Evolutionary conservation across 352 stramenopile genomes (phyloP), one percentile per base, ranked within the genome.

Genomic region (Pythium biforme): DNA sequence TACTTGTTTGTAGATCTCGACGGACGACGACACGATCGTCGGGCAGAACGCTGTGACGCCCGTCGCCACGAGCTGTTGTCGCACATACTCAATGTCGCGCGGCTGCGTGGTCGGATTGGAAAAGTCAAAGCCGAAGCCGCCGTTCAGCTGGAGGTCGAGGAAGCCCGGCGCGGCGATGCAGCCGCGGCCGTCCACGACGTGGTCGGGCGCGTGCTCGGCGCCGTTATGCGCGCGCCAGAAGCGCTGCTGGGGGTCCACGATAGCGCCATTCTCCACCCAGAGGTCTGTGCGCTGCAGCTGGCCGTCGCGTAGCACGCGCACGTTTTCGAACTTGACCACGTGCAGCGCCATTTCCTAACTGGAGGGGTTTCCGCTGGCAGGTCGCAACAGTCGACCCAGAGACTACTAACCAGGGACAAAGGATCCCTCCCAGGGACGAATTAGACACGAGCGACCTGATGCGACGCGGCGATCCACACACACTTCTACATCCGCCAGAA

Each of bases 81-180:
- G 63, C n/a, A 90, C 77, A 12, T 75, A 63, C 41, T 77, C 56
- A 39, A 92, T 74, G 31, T 85, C 61, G 46, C 75, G 56, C 20
- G 63, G 34, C 19, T 71, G 70, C 23, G 85, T 74, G n/a, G 52
- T 58, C 15, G 75, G 71, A 59, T 77, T 79, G 9, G 86, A 94
- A 66, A 97, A 97, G 65, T 97, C 89, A 27, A 88, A 66, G 15
- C 90, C 89, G 64, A 85, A 97, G 26, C 77, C 86, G 52, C 90
- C 90, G 61, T 97, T 97, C 49, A 96, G 72, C 74, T 97, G 90
- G 26, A 96, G 46, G 66, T 97, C 90, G 49, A 97, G 88, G 64
- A 95, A 96, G 33, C 90, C 90, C 11, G 89, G 86, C 10, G 83
- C 83, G 11, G 90, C 59, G 52, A 97, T 89, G 46, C 62, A 67